phyloP scores from a whole-genome alignment of 495 filamentous ascomycete genomes.

The Cercophora sp. region DNA sequence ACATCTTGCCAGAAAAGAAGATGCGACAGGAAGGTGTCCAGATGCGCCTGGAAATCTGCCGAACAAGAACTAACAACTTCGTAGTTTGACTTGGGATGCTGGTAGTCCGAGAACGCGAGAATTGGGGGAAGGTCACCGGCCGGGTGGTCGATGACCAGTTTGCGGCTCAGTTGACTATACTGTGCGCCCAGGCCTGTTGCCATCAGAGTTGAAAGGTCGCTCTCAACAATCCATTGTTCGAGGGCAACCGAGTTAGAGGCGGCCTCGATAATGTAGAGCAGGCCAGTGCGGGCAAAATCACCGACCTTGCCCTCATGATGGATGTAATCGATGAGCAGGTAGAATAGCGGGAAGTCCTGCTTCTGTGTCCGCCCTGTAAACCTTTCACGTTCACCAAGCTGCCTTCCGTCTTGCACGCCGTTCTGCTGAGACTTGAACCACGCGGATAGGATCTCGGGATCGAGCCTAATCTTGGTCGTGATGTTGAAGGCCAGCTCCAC shows the following conservation, averaged over 20 bases:
- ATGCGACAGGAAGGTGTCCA: slow-evolving; percentile 92
- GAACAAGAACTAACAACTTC: slow-evolving; percentile 70
- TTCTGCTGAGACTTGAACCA: slow-evolving; percentile 70
- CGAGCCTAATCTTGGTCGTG: slow-evolving; percentile 86
- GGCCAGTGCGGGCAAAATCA: slow-evolving; percentile 93
- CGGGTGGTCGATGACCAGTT: slow-evolving; percentile 59
- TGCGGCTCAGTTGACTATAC: slow-evolving; percentile 90
- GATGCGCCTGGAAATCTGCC: slow-evolving; percentile 66
- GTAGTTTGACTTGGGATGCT: slow-evolving; percentile 54
- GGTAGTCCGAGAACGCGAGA: slow-evolving; percentile 80
- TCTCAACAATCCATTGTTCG: slow-evolving; percentile 95
- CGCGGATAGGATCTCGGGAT: slow-evolving; percentile 74
- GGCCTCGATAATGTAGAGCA: slow-evolving; percentile 93
- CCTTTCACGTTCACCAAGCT: slow-evolving; percentile 48
- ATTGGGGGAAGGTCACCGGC: slow-evolving; percentile 70
- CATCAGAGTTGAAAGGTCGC: slow-evolving; percentile 95
- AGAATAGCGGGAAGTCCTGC: slow-evolving; percentile 93
- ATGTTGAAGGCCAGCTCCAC: slow-evolving; percentile 92
- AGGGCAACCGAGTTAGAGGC: slow-evolving; percentile 75
- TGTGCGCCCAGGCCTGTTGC: slow-evolving; percentile 90
- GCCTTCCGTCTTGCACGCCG: slow-evolving; percentile 40
- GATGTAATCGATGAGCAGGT: slow-evolving; percentile 90
- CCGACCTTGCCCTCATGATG: slow-evolving; percentile 89
- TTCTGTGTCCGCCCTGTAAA: slow-evolving; percentile 85
- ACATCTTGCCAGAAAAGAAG: slow-evolving; percentile 98